Percentiles rank a stretch among this genome's conserved stretches.
phyloP scores from a whole-genome alignment of 1,139 yeast species.

The Yamadazyma sp. region DNA sequence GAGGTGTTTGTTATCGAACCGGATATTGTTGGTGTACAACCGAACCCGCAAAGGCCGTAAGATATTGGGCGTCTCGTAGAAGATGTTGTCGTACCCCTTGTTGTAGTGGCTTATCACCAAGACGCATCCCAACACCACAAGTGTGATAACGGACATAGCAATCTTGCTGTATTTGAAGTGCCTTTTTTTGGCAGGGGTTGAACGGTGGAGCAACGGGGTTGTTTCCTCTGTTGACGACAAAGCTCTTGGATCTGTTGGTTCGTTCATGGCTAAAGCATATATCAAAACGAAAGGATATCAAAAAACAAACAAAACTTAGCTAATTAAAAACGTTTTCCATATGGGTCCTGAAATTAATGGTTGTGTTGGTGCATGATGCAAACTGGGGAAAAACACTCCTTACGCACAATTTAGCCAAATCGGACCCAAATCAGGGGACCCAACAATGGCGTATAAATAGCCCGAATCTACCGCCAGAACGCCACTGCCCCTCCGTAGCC shows the following conservation, averaged over 20 bases:
- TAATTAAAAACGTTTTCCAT: too few relatives aligned
- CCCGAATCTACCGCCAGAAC: too few relatives aligned
- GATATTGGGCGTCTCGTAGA: constrained; percentile 8
- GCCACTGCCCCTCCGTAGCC: too few relatives aligned
- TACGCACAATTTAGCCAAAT: too few relatives aligned
- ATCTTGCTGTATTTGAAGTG: constrained; percentile 1
- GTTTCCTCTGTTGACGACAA: neutral
- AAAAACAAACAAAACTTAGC: too few relatives aligned
- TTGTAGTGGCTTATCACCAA: neutral
- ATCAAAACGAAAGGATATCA: too few relatives aligned
- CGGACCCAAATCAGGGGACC: too few relatives aligned
- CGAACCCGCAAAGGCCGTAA: constrained; percentile 28
- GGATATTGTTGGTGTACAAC: constrained; percentile 54
- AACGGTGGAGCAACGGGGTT: neutral
- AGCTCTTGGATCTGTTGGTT: neutral
- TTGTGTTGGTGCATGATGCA: too few relatives aligned
- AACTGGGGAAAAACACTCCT: too few relatives aligned
- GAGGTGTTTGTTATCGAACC: constrained; percentile 41
- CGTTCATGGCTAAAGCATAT: too few relatives aligned
- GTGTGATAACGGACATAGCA: neutral
- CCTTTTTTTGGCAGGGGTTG: neutral
- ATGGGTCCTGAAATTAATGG: too few relatives aligned
- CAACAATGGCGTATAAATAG: too few relatives aligned
- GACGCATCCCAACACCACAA: constrained; percentile 1
- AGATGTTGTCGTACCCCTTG: neutral